phyloP scores from a whole-genome alignment of 208 protist species.

The Spongospora subterranea region DNA sequence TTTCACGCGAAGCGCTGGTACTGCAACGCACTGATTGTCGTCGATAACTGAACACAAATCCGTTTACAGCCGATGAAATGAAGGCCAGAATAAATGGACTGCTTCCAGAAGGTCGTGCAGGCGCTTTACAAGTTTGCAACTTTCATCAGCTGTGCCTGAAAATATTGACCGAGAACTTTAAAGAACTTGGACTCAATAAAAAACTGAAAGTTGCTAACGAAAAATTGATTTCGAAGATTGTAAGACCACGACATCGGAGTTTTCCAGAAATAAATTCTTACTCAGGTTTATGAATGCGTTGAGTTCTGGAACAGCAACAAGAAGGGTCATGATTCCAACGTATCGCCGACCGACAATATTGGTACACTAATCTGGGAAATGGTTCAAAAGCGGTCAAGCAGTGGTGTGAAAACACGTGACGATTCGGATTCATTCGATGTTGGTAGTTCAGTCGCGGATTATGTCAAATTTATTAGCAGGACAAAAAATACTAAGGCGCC shows the following conservation, averaged over 20 bases:
- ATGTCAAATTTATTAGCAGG: neutral
- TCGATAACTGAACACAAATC: neutral
- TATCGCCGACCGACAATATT: neutral
- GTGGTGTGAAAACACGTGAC: neutral
- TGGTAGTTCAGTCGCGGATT: neutral
- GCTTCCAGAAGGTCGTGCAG: neutral
- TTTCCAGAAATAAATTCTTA: neutral
- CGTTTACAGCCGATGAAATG: neutral
- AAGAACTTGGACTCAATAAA: neutral
- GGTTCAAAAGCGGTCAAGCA: neutral
- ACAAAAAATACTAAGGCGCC: neutral
- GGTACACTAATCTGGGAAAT: neutral
- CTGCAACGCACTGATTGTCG: neutral
- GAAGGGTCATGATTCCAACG: neutral
- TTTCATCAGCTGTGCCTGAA: neutral
- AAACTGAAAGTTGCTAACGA: neutral
- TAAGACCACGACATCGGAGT: neutral
- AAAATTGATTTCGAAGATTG: neutral
- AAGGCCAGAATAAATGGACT: neutral
- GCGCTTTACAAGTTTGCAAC: neutral
- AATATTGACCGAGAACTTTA: neutral
- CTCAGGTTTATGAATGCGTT: neutral
- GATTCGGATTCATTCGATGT: neutral
- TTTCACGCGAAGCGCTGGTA: neutral
- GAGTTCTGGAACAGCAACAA: neutral